Evolutionary conservation across 495 filamentous ascomycete genomes (phyloP), one percentile per base, ranked within the genome.

Genomic region (Pseudotulostoma volvatum): DNA sequence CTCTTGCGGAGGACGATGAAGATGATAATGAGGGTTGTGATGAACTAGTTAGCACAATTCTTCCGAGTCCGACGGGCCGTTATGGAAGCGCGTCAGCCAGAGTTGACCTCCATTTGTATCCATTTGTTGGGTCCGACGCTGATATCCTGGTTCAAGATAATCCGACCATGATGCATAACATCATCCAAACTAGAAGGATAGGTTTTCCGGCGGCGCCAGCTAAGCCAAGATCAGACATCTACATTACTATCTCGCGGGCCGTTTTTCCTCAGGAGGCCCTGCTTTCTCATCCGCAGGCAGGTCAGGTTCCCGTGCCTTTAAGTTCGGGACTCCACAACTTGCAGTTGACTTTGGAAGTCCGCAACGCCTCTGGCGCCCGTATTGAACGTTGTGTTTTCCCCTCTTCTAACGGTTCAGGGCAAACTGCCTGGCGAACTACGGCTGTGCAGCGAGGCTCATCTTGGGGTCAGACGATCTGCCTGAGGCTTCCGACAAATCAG

Each of bases 181-280:
- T 95, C 40, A 68, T 68, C 42, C 77, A 77, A 46, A 88, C 86
- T 4, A 73, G 68, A 44, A 85, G 88, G 54, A 85, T 94, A 48
- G 88, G 85, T n/a, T 99, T 99, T 57, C 79, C 90, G 2, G 86
- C 86, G 14, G 87, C 85, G 5, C 90, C 90, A 1, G 83, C 80
- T 0, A 82, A 81, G 48, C 69, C 84, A 7, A 63, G 90, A 44
- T 93, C 83, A 9, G 90, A 99, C 51, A 95, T 99, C 34, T 99
- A 96, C 52, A 53, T 99, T 16, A 93, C 84, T 0, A 54, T 99
- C 36, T 71, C 73, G 28, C 76, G 84, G 45, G 77, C 84, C 0
- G 66, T 71, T 9, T 57, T 99, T 2, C 76, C 81, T 23, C 66
- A 74, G 25, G 81, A 88, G 42, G 82, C 82, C 2, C 59, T 88